Evolutionary conservation across 108 stramenopile species (phyloP).

Genomic region (Asterionellopsis glacialis): DNA sequence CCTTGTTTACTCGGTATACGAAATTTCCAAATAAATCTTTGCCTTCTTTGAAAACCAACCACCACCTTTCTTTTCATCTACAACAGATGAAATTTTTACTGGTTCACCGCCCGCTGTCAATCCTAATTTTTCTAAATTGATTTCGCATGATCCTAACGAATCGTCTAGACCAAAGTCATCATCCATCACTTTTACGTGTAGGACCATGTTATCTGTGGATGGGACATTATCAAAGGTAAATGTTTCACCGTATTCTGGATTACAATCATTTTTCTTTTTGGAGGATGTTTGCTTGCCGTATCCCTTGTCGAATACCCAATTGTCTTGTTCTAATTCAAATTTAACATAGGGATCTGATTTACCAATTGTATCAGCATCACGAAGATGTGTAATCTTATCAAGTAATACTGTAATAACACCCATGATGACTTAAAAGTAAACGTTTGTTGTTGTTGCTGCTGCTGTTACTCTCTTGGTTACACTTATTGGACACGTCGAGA

Average conservation of each 20-base stretch:
- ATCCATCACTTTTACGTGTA: conserved; percentile 36
- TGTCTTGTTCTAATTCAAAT: conserved; percentile 41
- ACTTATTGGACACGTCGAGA: too few species aligned
- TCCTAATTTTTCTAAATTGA: conserved; percentile 37
- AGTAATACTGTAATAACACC: conserved; percentile 25
- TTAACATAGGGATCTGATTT: conserved; percentile 54
- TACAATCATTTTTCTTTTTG: conserved; percentile 41
- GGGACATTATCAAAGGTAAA: conserved; percentile 34
- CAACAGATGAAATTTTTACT: conserved; percentile 12
- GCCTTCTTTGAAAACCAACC: conserved; percentile 28
- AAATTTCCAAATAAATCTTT: conserved; percentile 14
- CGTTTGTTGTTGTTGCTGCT: neutral
- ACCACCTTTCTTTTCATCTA: conserved; percentile 24
- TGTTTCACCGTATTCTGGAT: conserved; percentile 46
- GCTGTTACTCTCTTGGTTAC: too few species aligned
- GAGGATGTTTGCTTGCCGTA: conserved; percentile 26
- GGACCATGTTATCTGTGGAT: conserved; percentile 44
- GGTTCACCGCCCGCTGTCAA: conserved; percentile 15
- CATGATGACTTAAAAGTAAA: too few species aligned
- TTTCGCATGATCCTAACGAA: conserved; percentile 28
- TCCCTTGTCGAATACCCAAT: conserved; percentile 33
- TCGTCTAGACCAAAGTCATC: conserved; percentile 46
- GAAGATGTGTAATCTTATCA: conserved; percentile 32
- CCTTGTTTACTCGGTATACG: conserved; percentile 1
- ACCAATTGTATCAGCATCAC: conserved; percentile 38